Conservation (phyloP, 257 asterid genomes). For the Orobanche coerulescens region DNA sequence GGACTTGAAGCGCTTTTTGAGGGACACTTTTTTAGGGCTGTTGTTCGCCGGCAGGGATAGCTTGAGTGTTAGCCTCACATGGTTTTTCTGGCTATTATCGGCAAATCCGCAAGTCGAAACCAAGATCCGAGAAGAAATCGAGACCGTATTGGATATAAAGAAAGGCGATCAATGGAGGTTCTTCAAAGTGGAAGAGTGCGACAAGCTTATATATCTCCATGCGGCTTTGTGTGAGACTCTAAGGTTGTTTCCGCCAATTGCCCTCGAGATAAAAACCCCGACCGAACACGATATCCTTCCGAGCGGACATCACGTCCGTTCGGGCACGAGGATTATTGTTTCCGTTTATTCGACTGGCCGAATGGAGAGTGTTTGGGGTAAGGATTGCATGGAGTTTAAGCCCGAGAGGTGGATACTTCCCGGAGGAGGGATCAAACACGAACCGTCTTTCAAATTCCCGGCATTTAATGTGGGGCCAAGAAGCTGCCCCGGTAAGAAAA, state of each 20-base stretch:
- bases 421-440: constrained; percentile 23
- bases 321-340: constrained; percentile 15
- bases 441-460: constrained; percentile 38
- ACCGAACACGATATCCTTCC: constrained; percentile 23
- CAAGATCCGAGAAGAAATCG: constrained; percentile 33
- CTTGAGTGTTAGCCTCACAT: constrained; percentile 32
- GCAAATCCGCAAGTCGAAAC: constrained; percentile 20
- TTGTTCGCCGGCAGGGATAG: constrained; percentile 47
- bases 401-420: constrained; percentile 41
- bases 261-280: constrained; percentile 34
- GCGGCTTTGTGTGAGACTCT: constrained; percentile 41
- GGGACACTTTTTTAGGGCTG: constrained; percentile 30
- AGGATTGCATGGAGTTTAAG: constrained; percentile 39
- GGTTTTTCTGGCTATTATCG: constrained; percentile 43
- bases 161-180: constrained; percentile 13
- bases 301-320: constrained; percentile 17
- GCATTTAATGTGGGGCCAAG: constrained; percentile 45
- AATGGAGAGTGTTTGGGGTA: constrained; percentile 42
- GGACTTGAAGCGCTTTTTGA: constrained; percentile 15
- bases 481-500: constrained; percentile 37
- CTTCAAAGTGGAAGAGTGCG: constrained; percentile 26
- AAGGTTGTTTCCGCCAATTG: constrained; percentile 34
- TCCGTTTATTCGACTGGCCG: constrained; percentile 37
- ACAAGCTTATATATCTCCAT: constrained; percentile 33
- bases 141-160: neutral